Evolutionary conservation across 192 early-diverging fungal genomes (phyloP), one percentile per base, ranked within the genome.

Genomic region (Podila verticillata): DNA sequence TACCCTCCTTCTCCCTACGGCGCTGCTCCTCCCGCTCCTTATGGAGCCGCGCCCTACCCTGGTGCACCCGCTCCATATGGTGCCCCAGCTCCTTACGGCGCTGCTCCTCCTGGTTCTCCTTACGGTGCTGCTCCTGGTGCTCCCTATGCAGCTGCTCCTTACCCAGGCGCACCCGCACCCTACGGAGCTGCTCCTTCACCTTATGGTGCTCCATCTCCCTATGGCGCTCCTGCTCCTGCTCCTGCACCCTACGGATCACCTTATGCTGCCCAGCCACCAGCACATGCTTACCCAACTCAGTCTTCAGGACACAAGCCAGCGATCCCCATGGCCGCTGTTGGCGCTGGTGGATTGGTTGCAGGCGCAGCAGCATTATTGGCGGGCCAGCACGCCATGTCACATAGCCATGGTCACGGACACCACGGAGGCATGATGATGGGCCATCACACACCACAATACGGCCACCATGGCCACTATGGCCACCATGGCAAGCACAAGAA

Each of bases 61-160:
- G 70, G 48, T 7, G 61, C 70, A 8, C 61, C 61, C 19, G 6
- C 61, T 5, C 61, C 70, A n/a, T 71, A 71, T 48, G 51, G 61
- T 1, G 68, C 49, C n/a, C 66, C 54, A 20, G 61, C 70, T 28
- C 17, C 51, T 9, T 51, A 60, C 10, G 61, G 61, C 17, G 68
- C 59, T 30, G 70, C 70, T 4, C 62, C 48, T 2, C 51, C 62
- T 19, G 19, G 26, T 57, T 26, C 62, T 47, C 22, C n/a, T 26
- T 39, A 56, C 17, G 39, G 2, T 15, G 36, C 35, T n/a, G n/a
- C 65, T 15, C 26, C 48, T 59, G n/a, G n/a, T 57, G 36, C 62
- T 47, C 22, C n/a, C 26, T 39, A 56, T 44, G 39, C 12, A 4
- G 36, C 35, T n/a, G n/a, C 65, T 15, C 26, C 48, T 59, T 34